Percentiles rank a stretch among this genome's conserved stretches.
Evolutionary conservation across 225 moss, liverwort and hornwort genomes (phyloP).

Genomic region (Sphagnum contortum): DNA sequence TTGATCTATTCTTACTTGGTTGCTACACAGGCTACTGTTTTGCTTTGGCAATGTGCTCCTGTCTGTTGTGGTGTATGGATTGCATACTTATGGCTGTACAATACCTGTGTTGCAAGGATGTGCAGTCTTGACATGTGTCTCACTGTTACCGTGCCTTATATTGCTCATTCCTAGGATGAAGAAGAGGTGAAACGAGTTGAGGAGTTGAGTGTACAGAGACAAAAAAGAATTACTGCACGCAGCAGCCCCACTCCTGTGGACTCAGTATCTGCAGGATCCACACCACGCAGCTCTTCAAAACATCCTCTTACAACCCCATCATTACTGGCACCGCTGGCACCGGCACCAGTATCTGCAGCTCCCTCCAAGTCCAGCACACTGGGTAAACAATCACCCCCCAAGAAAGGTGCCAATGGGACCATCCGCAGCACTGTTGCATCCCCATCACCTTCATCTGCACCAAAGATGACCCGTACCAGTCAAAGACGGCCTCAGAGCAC

Average conservation of each 20-base stretch:
- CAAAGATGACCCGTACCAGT: constrained; percentile 27
- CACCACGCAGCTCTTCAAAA: constrained; percentile 44
- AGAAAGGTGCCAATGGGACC: constrained; percentile 21
- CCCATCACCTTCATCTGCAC: constrained; percentile 20
- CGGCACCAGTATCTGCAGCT: constrained; percentile 27
- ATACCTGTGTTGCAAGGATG: too few relatives aligned
- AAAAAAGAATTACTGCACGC: constrained; percentile 84
- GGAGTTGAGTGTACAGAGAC: constrained; percentile 62
- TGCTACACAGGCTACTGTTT: too few relatives aligned
- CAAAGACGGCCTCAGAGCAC: constrained; percentile 41
- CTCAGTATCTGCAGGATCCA: constrained; percentile 41
- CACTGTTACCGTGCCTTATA: neutral
- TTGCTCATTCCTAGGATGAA: constrained; percentile 51
- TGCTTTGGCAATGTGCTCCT: too few relatives aligned
- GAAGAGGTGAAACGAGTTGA: constrained; percentile 76
- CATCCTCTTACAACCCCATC: constrained; percentile 37
- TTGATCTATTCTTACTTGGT: too few relatives aligned
- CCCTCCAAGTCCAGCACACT: constrained; percentile 43
- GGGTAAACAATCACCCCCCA: constrained; percentile 67
- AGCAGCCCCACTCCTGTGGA: constrained; percentile 59
- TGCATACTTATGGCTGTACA: too few relatives aligned
- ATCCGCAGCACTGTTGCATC: constrained; percentile 19
- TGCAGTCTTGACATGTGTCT: neutral
- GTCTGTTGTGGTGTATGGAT: too few relatives aligned
- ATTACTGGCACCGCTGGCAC: constrained; percentile 23